A percentile compares a stretch with the other conserved stretches of the same genome.
These are phyloP conservation scores for Scheffersomyces ergatensis DNA, from an alignment of 805 yeast species.

Conservation along the genomic window DNA sequence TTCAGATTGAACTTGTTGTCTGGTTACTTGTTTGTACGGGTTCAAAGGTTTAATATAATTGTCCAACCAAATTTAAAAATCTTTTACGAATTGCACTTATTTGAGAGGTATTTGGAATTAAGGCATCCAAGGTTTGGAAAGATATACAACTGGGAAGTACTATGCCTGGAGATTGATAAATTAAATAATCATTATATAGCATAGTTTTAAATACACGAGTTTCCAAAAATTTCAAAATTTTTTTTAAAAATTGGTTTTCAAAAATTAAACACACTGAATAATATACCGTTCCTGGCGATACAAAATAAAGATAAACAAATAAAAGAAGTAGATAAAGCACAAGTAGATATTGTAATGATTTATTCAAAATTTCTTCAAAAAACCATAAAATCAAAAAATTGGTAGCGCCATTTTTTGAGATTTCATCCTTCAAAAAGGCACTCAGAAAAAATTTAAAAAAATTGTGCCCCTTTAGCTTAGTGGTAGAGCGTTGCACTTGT, in stretches of 20 bases:
- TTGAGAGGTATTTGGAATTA: slow-evolving; percentile 20
- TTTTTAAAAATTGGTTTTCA: too few relatives aligned
- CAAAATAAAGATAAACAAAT: too few relatives aligned
- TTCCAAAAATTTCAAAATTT: too few relatives aligned
- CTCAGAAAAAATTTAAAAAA: neutral
- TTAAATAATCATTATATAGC: slow-evolving; percentile 25
- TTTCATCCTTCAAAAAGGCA: neutral
- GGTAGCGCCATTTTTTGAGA: too few relatives aligned
- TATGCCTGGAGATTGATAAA: slow-evolving; percentile 27
- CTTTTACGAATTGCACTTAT: slow-evolving; percentile 35
- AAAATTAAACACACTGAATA: too few relatives aligned
- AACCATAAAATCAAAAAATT: too few relatives aligned
- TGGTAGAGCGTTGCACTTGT: slow-evolving; percentile 99
- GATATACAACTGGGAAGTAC: slow-evolving; percentile 24
- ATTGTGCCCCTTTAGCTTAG: slow-evolving; percentile 90
- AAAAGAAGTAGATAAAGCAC: too few relatives aligned
- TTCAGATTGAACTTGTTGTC: slow-evolving; percentile 25
- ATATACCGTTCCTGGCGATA: too few relatives aligned
- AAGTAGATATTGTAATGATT: too few relatives aligned
- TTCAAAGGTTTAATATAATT: slow-evolving; percentile 38
- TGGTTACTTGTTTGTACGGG: slow-evolving; percentile 36
- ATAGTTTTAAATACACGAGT: neutral
- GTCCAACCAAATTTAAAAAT: slow-evolving; percentile 40
- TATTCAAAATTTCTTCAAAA: too few relatives aligned
- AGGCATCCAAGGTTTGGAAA: slow-evolving; percentile 9